phyloP scores from a whole-genome alignment of 2,329 filamentous ascomycete genomes.

The Colletotrichum noveboracense region DNA sequence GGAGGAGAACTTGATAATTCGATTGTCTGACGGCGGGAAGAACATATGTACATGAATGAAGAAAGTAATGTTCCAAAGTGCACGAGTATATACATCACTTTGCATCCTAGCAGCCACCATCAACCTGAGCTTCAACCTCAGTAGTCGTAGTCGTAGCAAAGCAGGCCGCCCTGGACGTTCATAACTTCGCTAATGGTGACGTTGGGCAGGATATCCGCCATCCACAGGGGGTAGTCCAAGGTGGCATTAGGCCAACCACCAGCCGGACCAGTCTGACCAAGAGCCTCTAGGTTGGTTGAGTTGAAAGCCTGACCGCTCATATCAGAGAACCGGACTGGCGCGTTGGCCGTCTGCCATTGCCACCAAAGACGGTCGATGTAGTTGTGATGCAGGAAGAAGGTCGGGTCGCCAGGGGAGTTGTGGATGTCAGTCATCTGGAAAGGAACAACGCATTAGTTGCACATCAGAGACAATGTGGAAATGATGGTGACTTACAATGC shows the following conservation, averaged over 20 bases:
- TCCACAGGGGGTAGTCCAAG: neutral
- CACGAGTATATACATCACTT: too few species aligned
- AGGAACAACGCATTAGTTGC: neutral
- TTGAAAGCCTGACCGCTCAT: neutral
- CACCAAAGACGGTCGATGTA: neutral
- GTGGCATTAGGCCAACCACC: neutral
- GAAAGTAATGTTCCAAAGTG: too few species aligned
- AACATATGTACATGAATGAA: too few species aligned
- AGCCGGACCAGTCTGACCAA: neutral
- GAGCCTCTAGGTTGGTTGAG: neutral
- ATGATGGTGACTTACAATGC: neutral
- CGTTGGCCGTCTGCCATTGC: neutral
- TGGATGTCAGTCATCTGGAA: neutral
- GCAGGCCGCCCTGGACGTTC: neutral
- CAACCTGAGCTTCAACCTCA: neutral
- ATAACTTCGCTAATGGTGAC: neutral
- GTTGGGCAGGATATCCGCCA: neutral
- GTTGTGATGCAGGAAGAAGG: neutral
- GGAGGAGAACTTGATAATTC: too few species aligned
- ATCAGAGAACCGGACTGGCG: neutral
- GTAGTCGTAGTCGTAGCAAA: neutral
- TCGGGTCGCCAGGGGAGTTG: neutral
- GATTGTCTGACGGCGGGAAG: too few species aligned
- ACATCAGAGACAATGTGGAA: accelerated
- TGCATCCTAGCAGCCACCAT: too few species aligned